A percentile compares a stretch with the other conserved stretches of the same genome.
These are phyloP conservation scores for Erodium texanum DNA, from an alignment of 441 rosid species.

Conservation along the genomic window DNA sequence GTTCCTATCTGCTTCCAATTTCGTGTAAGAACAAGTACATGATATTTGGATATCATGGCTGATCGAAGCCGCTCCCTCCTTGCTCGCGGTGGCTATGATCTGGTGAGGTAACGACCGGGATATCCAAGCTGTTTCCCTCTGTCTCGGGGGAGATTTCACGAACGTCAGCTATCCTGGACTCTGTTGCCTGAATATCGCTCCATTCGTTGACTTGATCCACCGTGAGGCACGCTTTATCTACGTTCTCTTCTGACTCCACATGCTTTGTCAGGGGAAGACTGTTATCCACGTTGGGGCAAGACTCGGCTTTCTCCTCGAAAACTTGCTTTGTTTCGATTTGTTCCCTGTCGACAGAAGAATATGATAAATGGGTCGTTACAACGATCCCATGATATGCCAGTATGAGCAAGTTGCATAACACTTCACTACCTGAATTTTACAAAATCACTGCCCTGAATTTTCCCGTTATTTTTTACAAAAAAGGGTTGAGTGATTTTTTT, in stretches of 20 bases:
- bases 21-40: background rate
- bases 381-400: too few species aligned
- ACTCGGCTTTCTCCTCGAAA: slow-evolving; percentile 55
- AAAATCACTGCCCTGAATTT: too few species aligned
- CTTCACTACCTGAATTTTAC: too few species aligned
- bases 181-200: slow-evolving; percentile 89
- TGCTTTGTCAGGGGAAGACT: slow-evolving; percentile 54
- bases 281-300: slow-evolving; percentile 35
- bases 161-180: slow-evolving; percentile 67
- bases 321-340: slow-evolving; percentile 71
- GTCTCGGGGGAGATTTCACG: slow-evolving; percentile 58
- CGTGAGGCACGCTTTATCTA: slow-evolving; percentile 80
- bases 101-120: slow-evolving; percentile 44
- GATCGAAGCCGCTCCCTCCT: slow-evolving; percentile 38
- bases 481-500: too few species aligned
- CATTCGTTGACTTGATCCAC: slow-evolving; percentile 53
- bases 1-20: background rate
- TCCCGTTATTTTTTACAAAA: too few species aligned
- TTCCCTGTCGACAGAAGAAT: slow-evolving; percentile 39
- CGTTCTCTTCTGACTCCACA: slow-evolving; percentile 61
- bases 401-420: too few species aligned
- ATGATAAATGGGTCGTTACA: background rate
- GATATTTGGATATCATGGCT: slow-evolving; percentile 32
- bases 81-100: slow-evolving; percentile 36
- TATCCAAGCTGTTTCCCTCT: slow-evolving; percentile 62